Base-by-base conservation (phyloP, 768 basidiomycete genomes). In the Naganishia friedmannii region DNA sequence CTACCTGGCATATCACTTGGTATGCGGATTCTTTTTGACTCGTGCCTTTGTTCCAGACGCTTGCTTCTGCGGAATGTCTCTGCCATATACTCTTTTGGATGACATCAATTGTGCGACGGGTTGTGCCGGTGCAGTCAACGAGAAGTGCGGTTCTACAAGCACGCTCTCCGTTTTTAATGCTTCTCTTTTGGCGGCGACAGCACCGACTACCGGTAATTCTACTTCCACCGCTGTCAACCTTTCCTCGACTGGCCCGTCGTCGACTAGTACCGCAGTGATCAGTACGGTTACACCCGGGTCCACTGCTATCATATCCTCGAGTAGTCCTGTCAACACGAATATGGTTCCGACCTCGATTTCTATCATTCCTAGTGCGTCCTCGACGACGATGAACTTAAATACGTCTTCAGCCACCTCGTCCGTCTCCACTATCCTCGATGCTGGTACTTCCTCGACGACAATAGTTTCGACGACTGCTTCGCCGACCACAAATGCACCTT, bases 161-260 rank as follows among this genome's bases (percentile, higher is more conserved):
- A 32, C 55, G 10, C 55, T 56, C 28, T 56, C 55, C 7, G 55
- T 56, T 1, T 56, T 32, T 32, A 56, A 56, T 32, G 55, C 55
- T 32, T 29, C 55, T 19, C 19, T 32, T 13, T 29, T 56, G 8
- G 55, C 26, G 4, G 31, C 29, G 29, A 32, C 55, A 6, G 9
- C 32, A 13, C 29, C 21, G 28, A 34, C 3, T 7, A 17, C 10
- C 55, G 55, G 10, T 1, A 29, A 28, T 29, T 4, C 19, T 7
- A 32, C 55, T 32, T 8, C 31, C 13, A 6, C 26, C 17, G 55
- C 32, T 1, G 55, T 29, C 5, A 56, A 15, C 31, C 26, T 21
- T 29, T 7, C 55, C 55, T 26, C 31, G 55, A 7, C 55, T 32
- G 31, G 23, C 55, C 19, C 31, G 3, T 23, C 53, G 53, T 10